Evolutionary conservation across 2,329 filamentous ascomycete genomes (phyloP), one percentile per base, ranked within the genome.

Genomic region (Monosporascus sp.): DNA sequence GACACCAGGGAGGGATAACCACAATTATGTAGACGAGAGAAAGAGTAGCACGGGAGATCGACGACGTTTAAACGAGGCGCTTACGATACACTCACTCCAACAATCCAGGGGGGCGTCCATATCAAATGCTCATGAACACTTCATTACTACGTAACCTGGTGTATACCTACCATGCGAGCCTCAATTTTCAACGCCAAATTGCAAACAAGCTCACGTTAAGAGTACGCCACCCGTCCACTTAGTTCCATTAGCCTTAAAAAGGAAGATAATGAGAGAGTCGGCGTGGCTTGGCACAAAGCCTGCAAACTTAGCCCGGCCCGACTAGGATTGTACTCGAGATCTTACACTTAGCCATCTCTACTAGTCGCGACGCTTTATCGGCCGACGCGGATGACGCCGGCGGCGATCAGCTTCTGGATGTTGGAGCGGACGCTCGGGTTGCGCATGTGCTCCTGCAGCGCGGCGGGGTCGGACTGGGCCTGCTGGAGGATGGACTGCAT

Each of bases 401-500:
- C 92, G 51, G 90, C 90, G 61, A 96, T 87, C 64, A 97, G 77
- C 77, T 97, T 97, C 79, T 97, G 90, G 60, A 99, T 88, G 82
- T 97, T 96, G 64, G 82, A 82, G 55, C 86, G 81, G 62, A 99
- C 89, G 54, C 79, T 81, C 0, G 90, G 83, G 77, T 97, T 99
- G 78, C 86, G 89, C 89, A 99, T 96, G 74, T 99, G 95, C 72
- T 99, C 93, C 70, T 95, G 88, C 58, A 99, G 82, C 46, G 94
- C 94, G 48, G 88, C 88, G 18, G 94, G 94, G 66, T 99, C 89
- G 52, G 84, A 85, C 79, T 97, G 96, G 46, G 94, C 94, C 76
- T 99, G 94, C 72, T 97, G 92, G 53, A 97, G 83, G 62, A 97
- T 97, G 61, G 88, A 88, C 76, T 99, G 91, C 93, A 99, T 97